Percentiles rank a stretch among this genome's conserved stretches.
Evolutionary conservation across 2,329 filamentous ascomycete species (phyloP).

Genomic region (Huntiella moniliformis): DNA sequence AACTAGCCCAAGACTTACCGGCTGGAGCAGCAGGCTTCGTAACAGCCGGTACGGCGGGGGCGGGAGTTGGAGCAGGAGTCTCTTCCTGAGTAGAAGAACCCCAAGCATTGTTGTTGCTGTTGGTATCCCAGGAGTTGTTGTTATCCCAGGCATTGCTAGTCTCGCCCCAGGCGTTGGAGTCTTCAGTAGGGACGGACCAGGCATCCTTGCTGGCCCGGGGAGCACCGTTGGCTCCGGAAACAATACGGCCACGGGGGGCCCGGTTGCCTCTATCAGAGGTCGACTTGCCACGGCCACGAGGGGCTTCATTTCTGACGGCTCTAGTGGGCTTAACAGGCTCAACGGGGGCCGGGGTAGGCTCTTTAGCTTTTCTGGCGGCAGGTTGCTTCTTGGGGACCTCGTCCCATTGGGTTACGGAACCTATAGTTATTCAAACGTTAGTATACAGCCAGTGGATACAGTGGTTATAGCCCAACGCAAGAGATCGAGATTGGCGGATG

Average conservation of each 20-base stretch:
- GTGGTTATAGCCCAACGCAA: too few species aligned
- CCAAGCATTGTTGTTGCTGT: constrained; percentile 12
- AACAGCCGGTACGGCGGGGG: constrained; percentile 20
- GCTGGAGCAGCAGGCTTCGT: constrained; percentile 22
- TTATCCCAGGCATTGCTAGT: neutral
- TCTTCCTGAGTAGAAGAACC: constrained; percentile 5
- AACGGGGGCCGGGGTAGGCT: constrained; percentile 29
- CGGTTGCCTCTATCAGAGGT: constrained; percentile 42
- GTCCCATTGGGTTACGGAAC: constrained; percentile 65
- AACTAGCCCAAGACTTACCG: constrained; percentile 55
- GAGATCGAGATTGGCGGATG: too few species aligned
- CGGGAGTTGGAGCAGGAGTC: constrained; percentile 13
- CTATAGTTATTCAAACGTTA: constrained; percentile 22
- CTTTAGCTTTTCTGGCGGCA: constrained; percentile 44
- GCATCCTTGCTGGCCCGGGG: constrained; percentile 34
- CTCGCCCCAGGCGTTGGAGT: constrained; percentile 34
- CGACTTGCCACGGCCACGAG: constrained; percentile 40
- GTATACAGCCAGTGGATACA: too few species aligned
- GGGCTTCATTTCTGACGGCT: constrained; percentile 41
- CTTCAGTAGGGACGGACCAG: constrained; percentile 49
- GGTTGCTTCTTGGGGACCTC: constrained; percentile 67
- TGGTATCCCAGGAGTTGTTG: constrained; percentile 15
- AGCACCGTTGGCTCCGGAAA: constrained; percentile 39
- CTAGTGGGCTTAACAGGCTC: constrained; percentile 32
- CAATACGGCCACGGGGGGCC: constrained; percentile 42